Percentiles rank a stretch among this genome's conserved stretches.
Evolutionary conservation across 495 filamentous ascomycete species (phyloP).

Genomic region (Hypoxylon subgilvum): DNA sequence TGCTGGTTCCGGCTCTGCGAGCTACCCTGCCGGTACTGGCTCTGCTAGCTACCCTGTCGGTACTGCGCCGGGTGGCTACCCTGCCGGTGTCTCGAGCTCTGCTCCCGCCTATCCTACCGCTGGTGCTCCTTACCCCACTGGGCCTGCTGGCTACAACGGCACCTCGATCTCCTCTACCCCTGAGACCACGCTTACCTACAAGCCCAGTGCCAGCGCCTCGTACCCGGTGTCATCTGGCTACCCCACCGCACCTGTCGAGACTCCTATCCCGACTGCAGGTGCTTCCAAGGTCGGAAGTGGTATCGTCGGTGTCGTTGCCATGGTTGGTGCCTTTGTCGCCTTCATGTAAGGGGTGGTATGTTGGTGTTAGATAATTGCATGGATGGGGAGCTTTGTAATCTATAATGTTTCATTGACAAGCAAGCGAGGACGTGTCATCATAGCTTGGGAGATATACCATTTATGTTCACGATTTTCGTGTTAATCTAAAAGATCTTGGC

Average conservation of each 20-base stretch:
- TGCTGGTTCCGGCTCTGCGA: too few relatives aligned
- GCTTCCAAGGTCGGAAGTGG: constrained; percentile 38
- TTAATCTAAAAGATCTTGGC: constrained; percentile 32
- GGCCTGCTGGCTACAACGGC: constrained; percentile 20
- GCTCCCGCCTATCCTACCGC: constrained; percentile 22
- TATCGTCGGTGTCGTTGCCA: constrained; percentile 33
- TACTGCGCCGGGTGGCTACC: too few relatives aligned
- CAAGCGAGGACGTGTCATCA: constrained; percentile 27
- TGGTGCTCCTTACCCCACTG: constrained; percentile 21
- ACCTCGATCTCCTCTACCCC: constrained; percentile 2
- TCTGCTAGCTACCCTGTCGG: not conserved
- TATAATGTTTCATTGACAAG: constrained; percentile 38
- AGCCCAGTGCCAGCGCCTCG: constrained; percentile 25
- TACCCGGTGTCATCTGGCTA: constrained; percentile 20
- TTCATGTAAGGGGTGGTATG: constrained; percentile 22
- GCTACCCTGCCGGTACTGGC: constrained; percentile 11
- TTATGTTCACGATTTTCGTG: constrained; percentile 37
- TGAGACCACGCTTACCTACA: constrained; percentile 21
- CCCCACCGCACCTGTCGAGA: constrained; percentile 23
- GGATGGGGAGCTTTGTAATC: constrained; percentile 25
- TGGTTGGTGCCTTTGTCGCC: constrained; percentile 32
- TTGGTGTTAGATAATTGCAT: constrained; percentile 9
- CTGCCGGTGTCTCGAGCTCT: too few relatives aligned
- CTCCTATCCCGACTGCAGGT: constrained; percentile 36
- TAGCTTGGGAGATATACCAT: constrained; percentile 34